Conservation (phyloP, 306 rosid species). For the Bauhinia variegata region DNA sequence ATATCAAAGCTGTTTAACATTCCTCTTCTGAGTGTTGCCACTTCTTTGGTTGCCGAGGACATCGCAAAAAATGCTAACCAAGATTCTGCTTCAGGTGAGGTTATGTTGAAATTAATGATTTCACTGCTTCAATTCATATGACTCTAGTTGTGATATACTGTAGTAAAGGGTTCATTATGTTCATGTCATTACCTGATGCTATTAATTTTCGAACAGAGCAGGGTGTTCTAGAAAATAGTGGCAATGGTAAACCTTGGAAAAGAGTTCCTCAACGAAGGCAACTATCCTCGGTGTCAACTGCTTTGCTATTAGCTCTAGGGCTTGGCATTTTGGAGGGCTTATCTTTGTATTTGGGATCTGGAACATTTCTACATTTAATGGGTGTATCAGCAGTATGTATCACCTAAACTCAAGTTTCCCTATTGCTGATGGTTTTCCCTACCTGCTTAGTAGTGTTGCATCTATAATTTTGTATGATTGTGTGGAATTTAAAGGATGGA, state of each 20-base stretch:
- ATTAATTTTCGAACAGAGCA: conserved; percentile 43
- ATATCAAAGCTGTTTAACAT: conserved; percentile 87
- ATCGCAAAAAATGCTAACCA: conserved; percentile 56
- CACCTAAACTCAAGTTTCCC: background rate
- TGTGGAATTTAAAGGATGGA: background rate
- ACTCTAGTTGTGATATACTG: background rate
- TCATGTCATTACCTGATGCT: conserved; percentile 31
- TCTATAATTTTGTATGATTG: background rate
- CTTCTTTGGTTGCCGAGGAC: conserved; percentile 97
- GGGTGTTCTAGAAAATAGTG: conserved; percentile 31
- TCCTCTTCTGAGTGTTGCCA: conserved; percentile 90
- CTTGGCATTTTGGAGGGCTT: conserved; percentile 88
- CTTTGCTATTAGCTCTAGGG: conserved; percentile 74
- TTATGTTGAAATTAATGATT: background rate
- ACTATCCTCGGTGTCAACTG: conserved; percentile 90
- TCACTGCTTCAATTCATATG: background rate
- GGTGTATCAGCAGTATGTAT: conserved; percentile 79
- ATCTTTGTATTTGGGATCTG: conserved; percentile 77
- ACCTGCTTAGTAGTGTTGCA: background rate
- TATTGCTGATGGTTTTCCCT: background rate
- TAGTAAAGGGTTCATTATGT: background rate
- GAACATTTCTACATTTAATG: conserved; percentile 65
- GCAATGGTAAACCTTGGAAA: conserved; percentile 49
- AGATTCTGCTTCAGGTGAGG: conserved; percentile 65
- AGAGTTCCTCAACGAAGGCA: conserved; percentile 56